Evolutionary conservation across 2,329 filamentous ascomycete genomes (phyloP).

Genomic region (Nigrospora sphaerica): DNA sequence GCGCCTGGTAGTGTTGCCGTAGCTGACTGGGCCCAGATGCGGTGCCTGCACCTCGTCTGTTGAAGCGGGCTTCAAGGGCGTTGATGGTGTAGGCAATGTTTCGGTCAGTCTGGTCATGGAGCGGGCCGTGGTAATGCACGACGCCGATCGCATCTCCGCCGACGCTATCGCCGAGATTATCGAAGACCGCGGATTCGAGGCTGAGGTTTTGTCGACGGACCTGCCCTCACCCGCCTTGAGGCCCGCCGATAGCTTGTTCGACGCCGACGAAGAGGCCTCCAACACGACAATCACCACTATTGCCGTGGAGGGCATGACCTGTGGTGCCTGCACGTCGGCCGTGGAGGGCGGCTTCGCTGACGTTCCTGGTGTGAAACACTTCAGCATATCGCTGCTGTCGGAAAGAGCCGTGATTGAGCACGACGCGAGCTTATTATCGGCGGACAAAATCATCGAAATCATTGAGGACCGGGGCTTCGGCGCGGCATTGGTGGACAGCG

Average conservation of each 20-base stretch:
- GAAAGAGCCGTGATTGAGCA: slow-evolving; percentile 83
- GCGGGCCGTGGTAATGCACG: slow-evolving; percentile 88
- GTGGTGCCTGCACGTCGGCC: slow-evolving; percentile 80
- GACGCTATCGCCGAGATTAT: slow-evolving; percentile 78
- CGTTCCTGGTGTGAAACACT: slow-evolving; percentile 63
- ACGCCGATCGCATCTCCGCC: slow-evolving; percentile 65
- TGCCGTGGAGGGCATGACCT: slow-evolving; percentile 83
- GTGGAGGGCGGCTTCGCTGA: slow-evolving; percentile 75
- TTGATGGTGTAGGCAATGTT: slow-evolving; percentile 76
- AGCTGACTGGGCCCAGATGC: slow-evolving; percentile 47
- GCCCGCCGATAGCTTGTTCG: slow-evolving; percentile 26
- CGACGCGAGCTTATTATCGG: slow-evolving; percentile 49
- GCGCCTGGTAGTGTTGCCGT: not conserved
- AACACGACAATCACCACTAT: slow-evolving; percentile 62
- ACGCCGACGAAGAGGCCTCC: slow-evolving; percentile 29
- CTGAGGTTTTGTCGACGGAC: slow-evolving; percentile 78
- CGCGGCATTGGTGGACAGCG: slow-evolving; percentile 69
- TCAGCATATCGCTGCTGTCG: slow-evolving; percentile 77
- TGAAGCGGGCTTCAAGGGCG: slow-evolving; percentile 78
- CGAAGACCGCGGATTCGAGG: slow-evolving; percentile 88
- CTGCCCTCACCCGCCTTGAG: slow-evolving; percentile 48
- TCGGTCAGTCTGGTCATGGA: slow-evolving; percentile 94
- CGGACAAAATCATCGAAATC: slow-evolving; percentile 47
- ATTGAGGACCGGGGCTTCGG: slow-evolving; percentile 74
- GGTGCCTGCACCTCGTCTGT: slow-evolving; percentile 94